Evolutionary conservation across 2,329 filamentous ascomycete species (phyloP), one percentile per base, ranked within the genome.

Genomic region (Pyrenochaeta sp.): DNA sequence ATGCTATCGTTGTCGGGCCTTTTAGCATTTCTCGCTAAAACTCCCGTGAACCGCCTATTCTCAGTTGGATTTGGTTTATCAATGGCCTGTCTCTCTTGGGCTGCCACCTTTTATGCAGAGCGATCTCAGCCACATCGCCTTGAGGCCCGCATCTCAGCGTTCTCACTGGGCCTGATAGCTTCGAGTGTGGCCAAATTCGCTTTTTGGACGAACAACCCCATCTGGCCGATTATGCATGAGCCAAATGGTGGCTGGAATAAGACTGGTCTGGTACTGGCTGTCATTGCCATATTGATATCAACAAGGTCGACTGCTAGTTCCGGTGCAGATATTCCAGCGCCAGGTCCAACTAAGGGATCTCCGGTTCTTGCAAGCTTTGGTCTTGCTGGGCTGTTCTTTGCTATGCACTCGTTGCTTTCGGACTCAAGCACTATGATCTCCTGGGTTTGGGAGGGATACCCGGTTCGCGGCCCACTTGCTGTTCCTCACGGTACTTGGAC

Each of bases 371-470:
- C 92, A 30, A 91, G 89, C 9, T 79, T 95, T 48, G 92, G 95
- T 58, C 78, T 98, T 54, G 93, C 87, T 25, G 94, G 93, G 30
- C 78, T 97, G 7, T 85, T 97, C 72, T 99, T 99, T 72, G 91
- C 86, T 5, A 84, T 98, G 72, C 95, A 98, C 75, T 97, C 93
- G 1, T 83, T 99, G 9, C 85, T 99, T 10, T 97, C 95, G 0
- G 95, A 99, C 75, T 96, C 93, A 0, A 98, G 95, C 81, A 99
- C 95, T 52, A 98, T 99, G 93, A 97, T 98, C 56, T 85, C 93
- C 15, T 99, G 95, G 95, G 92, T 92, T 2, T 99, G 95, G 95
- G 93, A 97, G 68, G 95, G 95, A 6, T 99, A 91, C 71, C 95
- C 95, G 13, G 87, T 98, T 40, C 88, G 91, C 49, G 95, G 95